These are phyloP conservation scores for Boletus calvinii DNA, from an alignment of 1,284 basidiomycete genomes.

Conservation along the genomic window DNA sequence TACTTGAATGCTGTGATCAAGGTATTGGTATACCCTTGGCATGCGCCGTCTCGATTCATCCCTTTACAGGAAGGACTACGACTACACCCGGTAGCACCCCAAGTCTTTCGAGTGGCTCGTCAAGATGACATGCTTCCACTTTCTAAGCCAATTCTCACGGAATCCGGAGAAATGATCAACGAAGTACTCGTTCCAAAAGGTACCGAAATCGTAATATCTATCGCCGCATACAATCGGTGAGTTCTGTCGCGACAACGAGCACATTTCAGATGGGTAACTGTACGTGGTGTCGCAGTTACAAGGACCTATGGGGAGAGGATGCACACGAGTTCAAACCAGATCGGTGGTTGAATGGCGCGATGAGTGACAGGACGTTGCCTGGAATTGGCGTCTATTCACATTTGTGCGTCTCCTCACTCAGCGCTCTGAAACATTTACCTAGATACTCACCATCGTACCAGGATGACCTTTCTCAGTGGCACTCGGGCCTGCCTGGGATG, in stretches of 20 bases:
- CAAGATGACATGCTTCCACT: slow-evolving; percentile 47
- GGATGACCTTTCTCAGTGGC: slow-evolving; percentile 45
- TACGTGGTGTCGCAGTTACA: slow-evolving; percentile 30
- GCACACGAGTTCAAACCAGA: slow-evolving; percentile 49
- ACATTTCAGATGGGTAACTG: neutral
- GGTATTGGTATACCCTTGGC: slow-evolving; percentile 26
- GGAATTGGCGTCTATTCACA: slow-evolving; percentile 50
- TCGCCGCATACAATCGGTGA: slow-evolving; percentile 40
- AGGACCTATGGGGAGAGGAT: slow-evolving; percentile 49
- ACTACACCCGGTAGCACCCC: slow-evolving; percentile 35
- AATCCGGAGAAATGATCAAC: slow-evolving; percentile 35
- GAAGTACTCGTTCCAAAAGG: slow-evolving; percentile 39
- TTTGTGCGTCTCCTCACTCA: slow-evolving; percentile 35
- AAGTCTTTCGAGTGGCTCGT: slow-evolving; percentile 35
- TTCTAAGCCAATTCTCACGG: slow-evolving; percentile 39
- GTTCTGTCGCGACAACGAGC: neutral
- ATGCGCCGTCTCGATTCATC: neutral
- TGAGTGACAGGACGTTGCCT: slow-evolving; percentile 34
- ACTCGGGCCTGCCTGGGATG: slow-evolving; percentile 46
- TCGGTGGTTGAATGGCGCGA: slow-evolving; percentile 43
- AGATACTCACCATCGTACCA: slow-evolving; percentile 12
- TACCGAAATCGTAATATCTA: slow-evolving; percentile 33
- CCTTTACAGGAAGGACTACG: slow-evolving; percentile 37
- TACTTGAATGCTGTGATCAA: slow-evolving; percentile 54
- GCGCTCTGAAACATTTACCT: neutral